phyloP scores from a whole-genome alignment of 108 stramenopile genomes.

The Pseudonitzschia pungens region DNA sequence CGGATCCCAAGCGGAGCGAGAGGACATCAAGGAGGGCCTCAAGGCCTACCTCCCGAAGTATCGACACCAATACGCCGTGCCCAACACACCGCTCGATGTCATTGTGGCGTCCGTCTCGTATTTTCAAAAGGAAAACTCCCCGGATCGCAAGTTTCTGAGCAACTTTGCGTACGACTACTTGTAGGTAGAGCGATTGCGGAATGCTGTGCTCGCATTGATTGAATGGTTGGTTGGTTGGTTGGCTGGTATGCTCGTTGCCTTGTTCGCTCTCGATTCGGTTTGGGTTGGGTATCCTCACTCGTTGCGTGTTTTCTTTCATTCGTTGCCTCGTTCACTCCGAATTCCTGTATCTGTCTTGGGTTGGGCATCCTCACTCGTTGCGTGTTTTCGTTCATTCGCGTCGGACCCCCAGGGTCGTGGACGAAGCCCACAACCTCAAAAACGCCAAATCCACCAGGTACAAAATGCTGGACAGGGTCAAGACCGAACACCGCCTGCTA shows the following conservation, averaged over 20 bases:
- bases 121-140: slow-evolving; percentile 72
- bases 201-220: no score
- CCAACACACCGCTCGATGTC: slow-evolving; percentile 50
- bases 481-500: slow-evolving; percentile 60
- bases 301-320: no score
- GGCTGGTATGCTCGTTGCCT: no score
- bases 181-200: no score
- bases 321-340: no score
- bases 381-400: not conserved
- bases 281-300: not conserved
- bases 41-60: slow-evolving; percentile 37
- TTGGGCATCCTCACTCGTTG: not conserved
- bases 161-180: slow-evolving; percentile 81
- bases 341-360: not conserved
- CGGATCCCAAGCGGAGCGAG: slow-evolving; percentile 63
- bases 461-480: slow-evolving; percentile 65
- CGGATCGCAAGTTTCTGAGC: slow-evolving; percentile 72
- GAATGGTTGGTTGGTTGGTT: no score
- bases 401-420: slow-evolving; percentile 38
- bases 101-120: slow-evolving; percentile 82
- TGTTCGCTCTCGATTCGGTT: not conserved
- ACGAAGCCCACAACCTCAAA: slow-evolving; percentile 82
- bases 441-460: slow-evolving; percentile 74
- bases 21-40: slow-evolving; percentile 51
- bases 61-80: not conserved